Evolutionary conservation across 805 yeast genomes (phyloP), one percentile per base, ranked within the genome.

Genomic region (Candida awuae): DNA sequence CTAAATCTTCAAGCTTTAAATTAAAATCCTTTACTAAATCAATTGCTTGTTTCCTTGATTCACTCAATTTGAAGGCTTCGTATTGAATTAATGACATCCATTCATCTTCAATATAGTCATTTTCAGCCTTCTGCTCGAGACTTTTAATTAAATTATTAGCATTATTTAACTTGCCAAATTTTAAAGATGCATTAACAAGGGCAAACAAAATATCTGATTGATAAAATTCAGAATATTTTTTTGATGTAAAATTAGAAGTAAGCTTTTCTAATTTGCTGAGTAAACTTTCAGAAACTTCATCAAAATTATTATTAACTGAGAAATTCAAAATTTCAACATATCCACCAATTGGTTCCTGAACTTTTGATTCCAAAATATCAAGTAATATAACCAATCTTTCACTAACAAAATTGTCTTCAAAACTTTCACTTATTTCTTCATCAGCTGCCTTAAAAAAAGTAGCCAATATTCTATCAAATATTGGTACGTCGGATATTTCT

Each of bases 251-350:
- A 2, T 16, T 29, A 14, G 39, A 36, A 8, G 52, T 40, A 17
- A 49, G 32, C 8, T 31, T 41, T 23, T 51, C 47, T 12, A 58
- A 19, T 14, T 49, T 55, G 1, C 16, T 31, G 32, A 59, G 28
- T 7, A 53, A 44, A 7, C 41, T 32, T 5, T 42, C 15, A 1
- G 57, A 53, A 26, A 52, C 50, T 12, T 50, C 43, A 35, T 55
- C 54, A 40, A 52, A 53, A 10, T 41, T 43, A 38, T 58, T 56
- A n/a, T 50, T 53, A 3, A 52, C 43, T 8, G 61, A 46, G 42
- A 57, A 61, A 36, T 59, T 52, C 4, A 59, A 44, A 15, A 59
- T 36, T 32, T 58, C 58, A 30, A 58, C 49, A 35, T 55, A 54
- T 27, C 51, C 53, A 4, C 45, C 45, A 29, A 57, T 17, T 2